phyloP scores from a whole-genome alignment of 2,329 filamentous ascomycete genomes.

The Neopestalotiopsis rosae region DNA sequence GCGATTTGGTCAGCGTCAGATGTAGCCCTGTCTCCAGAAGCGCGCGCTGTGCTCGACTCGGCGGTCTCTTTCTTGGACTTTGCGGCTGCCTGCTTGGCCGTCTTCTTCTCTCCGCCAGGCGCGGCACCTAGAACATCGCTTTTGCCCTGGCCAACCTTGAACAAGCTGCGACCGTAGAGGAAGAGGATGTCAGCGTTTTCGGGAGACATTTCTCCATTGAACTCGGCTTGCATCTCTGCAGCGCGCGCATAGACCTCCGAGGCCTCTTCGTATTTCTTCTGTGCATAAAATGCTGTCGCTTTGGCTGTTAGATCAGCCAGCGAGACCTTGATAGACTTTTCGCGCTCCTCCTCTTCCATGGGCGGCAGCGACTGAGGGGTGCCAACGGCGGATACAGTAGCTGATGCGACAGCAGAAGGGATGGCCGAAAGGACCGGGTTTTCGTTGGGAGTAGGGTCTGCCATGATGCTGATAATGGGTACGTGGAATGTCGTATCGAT shows the following conservation, averaged over 20 bases:
- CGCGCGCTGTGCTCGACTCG: conserved; percentile 41
- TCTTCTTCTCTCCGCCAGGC: conserved; percentile 64
- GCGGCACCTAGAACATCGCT: conserved; percentile 92
- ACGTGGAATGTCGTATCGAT: background rate
- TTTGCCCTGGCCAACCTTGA: conserved; percentile 91
- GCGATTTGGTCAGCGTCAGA: conserved; percentile 47
- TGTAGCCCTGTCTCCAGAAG: conserved; percentile 43
- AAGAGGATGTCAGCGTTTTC: conserved; percentile 95
- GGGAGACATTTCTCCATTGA: conserved; percentile 90
- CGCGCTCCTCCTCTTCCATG: conserved; percentile 47
- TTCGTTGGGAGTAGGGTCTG: conserved; percentile 35
- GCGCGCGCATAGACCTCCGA: conserved; percentile 89
- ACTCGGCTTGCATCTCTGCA: conserved; percentile 84
- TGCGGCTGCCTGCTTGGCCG: conserved; percentile 46
- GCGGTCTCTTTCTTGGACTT: conserved; percentile 45
- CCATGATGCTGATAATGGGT: conserved; percentile 30
- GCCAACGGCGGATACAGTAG: conserved; percentile 29
- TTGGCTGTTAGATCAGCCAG: conserved; percentile 80
- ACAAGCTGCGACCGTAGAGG: conserved; percentile 90
- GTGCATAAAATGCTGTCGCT: conserved; percentile 83
- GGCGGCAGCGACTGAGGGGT: conserved; percentile 38
- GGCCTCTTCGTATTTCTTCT: conserved; percentile 86
- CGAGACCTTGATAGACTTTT: conserved; percentile 63
- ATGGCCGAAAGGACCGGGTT: conserved; percentile 35
- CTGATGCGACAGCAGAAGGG: conserved; percentile 33